Percentiles rank a stretch among this genome's conserved stretches.
These are phyloP conservation scores for Stentor roeselii DNA, from an alignment of 73 alveolate species.

Conservation along the genomic window DNA sequence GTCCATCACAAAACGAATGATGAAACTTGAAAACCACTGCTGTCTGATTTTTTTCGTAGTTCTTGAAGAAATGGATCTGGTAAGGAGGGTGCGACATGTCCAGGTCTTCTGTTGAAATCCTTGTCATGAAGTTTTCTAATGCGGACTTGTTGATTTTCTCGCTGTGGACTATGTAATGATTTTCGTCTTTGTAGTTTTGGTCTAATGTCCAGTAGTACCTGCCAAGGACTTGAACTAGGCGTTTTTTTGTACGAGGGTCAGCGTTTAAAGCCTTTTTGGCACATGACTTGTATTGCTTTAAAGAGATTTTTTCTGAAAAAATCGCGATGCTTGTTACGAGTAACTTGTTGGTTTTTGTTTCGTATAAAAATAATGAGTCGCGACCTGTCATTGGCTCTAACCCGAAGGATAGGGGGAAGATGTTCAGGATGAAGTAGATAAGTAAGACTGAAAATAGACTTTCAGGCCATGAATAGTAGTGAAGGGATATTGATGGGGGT, in stretches of 20 bases:
- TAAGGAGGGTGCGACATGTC: background rate
- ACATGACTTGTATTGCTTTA: background rate
- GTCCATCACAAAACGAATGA: constrained; percentile 25
- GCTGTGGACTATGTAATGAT: background rate
- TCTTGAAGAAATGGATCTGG: background rate
- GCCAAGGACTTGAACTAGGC: background rate
- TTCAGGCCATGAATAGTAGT: no score
- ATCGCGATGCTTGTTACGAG: constrained; percentile 18
- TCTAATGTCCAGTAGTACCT: background rate
- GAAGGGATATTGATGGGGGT: no score
- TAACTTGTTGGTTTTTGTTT: background rate
- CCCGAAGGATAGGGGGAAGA: background rate
- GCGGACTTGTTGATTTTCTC: background rate
- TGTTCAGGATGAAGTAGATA: background rate
- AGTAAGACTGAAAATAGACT: no score
- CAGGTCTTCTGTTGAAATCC: background rate
- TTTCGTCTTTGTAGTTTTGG: background rate
- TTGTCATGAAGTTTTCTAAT: background rate
- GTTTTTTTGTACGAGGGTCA: background rate
- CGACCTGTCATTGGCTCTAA: background rate
- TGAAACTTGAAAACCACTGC: constrained; percentile 22
- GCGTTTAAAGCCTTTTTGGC: background rate
- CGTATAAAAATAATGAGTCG: background rate
- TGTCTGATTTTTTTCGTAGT: background rate
- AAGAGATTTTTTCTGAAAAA: background rate